Evolutionary conservation across 345 rosid genomes (phyloP).

Genomic region (Kandelia obovata): DNA sequence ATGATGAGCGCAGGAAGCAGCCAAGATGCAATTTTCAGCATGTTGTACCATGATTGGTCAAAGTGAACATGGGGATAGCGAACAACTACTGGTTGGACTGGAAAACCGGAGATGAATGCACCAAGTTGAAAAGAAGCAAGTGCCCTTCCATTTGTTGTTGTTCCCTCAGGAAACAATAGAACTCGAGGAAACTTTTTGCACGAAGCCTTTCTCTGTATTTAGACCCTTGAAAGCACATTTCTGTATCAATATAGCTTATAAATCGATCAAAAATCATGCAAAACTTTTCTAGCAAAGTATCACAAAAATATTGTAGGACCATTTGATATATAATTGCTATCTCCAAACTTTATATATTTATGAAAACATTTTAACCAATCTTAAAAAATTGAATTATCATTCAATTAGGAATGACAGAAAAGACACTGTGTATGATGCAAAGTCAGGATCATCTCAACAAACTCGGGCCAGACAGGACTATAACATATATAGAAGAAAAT

Average conservation of each 20-base stretch:
- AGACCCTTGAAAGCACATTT: slow-evolving; percentile 88
- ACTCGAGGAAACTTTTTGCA: slow-evolving; percentile 75
- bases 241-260: slow-evolving; percentile 90
- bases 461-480: not conserved
- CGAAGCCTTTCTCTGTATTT: slow-evolving; percentile 97
- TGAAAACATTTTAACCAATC: no score
- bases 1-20: slow-evolving; percentile 8
- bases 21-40: not conserved
- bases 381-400: not conserved
- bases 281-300: slow-evolving; percentile 25
- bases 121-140: slow-evolving; percentile 93
- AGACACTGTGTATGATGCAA: no score
- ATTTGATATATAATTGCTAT: not conserved
- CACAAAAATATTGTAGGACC: not conserved
- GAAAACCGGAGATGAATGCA: slow-evolving; percentile 81
- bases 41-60: slow-evolving; percentile 89
- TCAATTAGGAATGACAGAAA: not conserved
- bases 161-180: slow-evolving; percentile 96
- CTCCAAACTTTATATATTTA: not conserved
- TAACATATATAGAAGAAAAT: no score
- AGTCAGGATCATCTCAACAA: not conserved
- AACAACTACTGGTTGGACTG: slow-evolving; percentile 84
- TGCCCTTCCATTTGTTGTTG: slow-evolving; percentile 85
- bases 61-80: slow-evolving; percentile 97
- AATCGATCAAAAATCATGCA: slow-evolving; percentile 43